Base-by-base conservation (phyloP, 306 rosid genomes). In the Lathyrus oleraceus region DNA sequence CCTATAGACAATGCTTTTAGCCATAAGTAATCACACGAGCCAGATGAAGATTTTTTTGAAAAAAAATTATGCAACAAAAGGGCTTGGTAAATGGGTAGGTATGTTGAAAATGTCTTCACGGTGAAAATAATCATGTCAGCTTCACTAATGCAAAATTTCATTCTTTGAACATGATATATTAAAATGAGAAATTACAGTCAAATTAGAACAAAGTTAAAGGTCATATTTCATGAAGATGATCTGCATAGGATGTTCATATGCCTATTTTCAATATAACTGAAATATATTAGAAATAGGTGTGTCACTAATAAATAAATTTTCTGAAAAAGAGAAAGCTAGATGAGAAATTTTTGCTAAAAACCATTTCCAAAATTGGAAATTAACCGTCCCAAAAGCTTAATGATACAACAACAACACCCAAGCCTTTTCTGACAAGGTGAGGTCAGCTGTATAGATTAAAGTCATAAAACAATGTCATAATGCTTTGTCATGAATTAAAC, bases 161-260 rank as follows among this genome's bases (percentile, higher is more conserved):
- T 74, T 74, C 43, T 44, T 47, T 15, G 51, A 51, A 52, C 19
- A 32, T 60, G 53, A 67, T 51, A 73, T 39, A 61, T 44, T 44
- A n/a, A 8, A 35, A 32, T 32, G 36, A 6, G 7, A 32, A 32
- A 43, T 43, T 13, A 43, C 16, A 12, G 48, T 43, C n/a, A 12
- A 43, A 43, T 43, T 12, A 43, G 48, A 43, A 43, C 7, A 43
- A 42, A 43, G 0, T 43, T 43, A 3, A 44, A 13, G 14, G 16
- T 5, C n/a, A 12, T 44, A 44, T 44, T 13, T 44, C 49, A 44
- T 44, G 16, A 44, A 13, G 16, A 14, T 35, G 10, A 7, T 35
- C 39, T 8, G 39, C 39, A 35, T 35, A 35, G 0, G 39, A 7
- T 35, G 39, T 35, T 35, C 39, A 35, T 35, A 35, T 35, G 39